Evolutionary conservation across 192 early-diverging fungal genomes (phyloP).

Genomic region (Jimgerdemannia flammicorona): DNA sequence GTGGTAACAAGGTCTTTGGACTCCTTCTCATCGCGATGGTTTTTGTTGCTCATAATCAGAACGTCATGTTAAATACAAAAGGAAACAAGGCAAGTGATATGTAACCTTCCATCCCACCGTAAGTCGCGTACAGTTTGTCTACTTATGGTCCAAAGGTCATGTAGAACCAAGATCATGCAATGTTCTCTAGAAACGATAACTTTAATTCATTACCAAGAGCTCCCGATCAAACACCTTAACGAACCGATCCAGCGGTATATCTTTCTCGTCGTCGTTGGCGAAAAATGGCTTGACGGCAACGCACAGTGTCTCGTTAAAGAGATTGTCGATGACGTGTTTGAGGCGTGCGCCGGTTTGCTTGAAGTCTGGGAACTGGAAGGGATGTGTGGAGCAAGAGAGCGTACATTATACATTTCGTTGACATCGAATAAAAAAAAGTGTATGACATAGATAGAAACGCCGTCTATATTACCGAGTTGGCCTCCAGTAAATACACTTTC

Average conservation of each 20-base stretch:
- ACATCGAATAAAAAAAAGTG: not conserved
- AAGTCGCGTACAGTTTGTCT: no score
- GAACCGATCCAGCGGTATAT: slow-evolving; percentile 2
- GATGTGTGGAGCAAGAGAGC: not conserved
- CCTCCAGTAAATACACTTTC: slow-evolving; percentile 51
- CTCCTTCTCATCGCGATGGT: no score
- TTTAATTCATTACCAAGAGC: not conserved
- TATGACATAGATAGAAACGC: not conserved
- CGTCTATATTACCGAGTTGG: slow-evolving; percentile 45
- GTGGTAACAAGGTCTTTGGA: no score
- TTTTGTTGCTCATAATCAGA: no score
- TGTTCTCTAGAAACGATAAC: no score
- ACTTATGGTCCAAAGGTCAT: no score
- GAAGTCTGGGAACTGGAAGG: slow-evolving; percentile 56
- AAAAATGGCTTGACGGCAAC: slow-evolving; percentile 34
- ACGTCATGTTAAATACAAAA: no score
- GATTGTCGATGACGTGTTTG: slow-evolving; percentile 51
- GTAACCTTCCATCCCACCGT: no score
- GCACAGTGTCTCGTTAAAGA: slow-evolving; percentile 50
- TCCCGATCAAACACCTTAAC: slow-evolving; percentile 28
- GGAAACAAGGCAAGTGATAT: no score
- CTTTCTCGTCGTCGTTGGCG: not conserved
- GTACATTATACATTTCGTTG: not conserved
- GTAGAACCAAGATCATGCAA: no score
- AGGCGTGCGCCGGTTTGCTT: slow-evolving; percentile 55